Percentiles rank a stretch among this genome's conserved stretches.
Conservation (phyloP, 1,284 basidiomycete species). For the Apiotrichum montevideense region DNA sequence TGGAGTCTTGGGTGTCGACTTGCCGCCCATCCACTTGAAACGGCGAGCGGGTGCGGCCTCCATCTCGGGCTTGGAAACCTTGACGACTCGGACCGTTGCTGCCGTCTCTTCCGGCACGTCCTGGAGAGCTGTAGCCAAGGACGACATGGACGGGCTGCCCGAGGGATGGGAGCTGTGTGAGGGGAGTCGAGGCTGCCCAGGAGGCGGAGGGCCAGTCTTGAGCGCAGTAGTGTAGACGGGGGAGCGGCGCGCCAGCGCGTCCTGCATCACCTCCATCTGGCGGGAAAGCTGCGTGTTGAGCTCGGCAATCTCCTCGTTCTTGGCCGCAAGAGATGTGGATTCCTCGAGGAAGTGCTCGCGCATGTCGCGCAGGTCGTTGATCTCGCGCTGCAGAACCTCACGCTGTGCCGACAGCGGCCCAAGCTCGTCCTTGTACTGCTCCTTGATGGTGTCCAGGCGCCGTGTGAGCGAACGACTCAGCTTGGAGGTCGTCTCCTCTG, state of each 20-base stretch:
- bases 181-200: background rate
- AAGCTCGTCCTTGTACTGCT: conserved; percentile 79
- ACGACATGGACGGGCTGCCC: conserved; percentile 47
- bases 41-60: conserved; percentile 49
- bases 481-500: conserved; percentile 35
- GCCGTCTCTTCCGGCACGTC: conserved; percentile 46
- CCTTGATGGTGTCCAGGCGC: conserved; percentile 83
- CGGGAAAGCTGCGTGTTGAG: conserved; percentile 72
- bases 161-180: conserved; percentile 25
- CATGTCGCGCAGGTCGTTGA: conserved; percentile 77
- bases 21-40: conserved; percentile 53
- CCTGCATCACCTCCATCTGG: conserved; percentile 58
- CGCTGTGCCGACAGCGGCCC: conserved; percentile 74
- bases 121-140: conserved; percentile 39
- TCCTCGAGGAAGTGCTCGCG: conserved; percentile 85
- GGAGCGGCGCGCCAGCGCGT: conserved; percentile 30
- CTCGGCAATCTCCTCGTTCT: conserved; percentile 87
- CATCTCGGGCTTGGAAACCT: conserved; percentile 45
- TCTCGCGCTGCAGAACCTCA: conserved; percentile 71
- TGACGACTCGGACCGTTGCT: conserved; percentile 43
- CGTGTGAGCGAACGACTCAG: conserved; percentile 70
- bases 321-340: conserved; percentile 77
- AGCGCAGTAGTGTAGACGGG: conserved; percentile 19
- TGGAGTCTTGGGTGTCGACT: conserved; percentile 37
- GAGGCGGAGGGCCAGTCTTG: conserved; percentile 2